Evolutionary conservation across 192 early-diverging fungal species (phyloP).

Genomic region (Funneliformis mosseae): DNA sequence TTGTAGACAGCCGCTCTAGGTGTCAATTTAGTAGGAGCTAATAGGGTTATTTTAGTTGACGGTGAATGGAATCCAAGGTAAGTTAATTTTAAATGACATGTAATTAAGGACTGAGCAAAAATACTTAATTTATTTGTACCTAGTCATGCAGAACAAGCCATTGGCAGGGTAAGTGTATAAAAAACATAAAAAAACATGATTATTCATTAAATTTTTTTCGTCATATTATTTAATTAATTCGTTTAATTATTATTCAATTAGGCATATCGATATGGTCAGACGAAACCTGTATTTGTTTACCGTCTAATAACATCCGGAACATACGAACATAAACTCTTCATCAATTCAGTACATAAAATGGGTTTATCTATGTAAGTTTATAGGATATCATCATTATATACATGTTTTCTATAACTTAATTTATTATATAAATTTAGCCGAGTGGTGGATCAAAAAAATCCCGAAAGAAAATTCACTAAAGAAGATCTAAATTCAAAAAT

Average conservation of each 20-base stretch:
- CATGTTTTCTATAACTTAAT: neutral
- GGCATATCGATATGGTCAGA: constrained; percentile 72
- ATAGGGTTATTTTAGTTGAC: constrained; percentile 72
- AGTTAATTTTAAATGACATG: neutral
- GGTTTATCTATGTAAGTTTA: constrained; percentile 49
- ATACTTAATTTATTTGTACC: no score
- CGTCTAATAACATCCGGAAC: constrained; percentile 60
- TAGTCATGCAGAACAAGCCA: constrained; percentile 69
- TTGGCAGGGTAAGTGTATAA: constrained; percentile 55
- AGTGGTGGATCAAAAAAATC: constrained; percentile 12
- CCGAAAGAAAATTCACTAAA: neutral
- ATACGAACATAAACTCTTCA: constrained; percentile 63
- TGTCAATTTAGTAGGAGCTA: constrained; percentile 68
- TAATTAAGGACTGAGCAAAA: no score
- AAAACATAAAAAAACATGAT: no score
- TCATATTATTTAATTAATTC: neutral
- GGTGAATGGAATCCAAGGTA: constrained; percentile 79
- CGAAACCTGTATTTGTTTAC: constrained; percentile 69
- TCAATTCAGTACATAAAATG: constrained; percentile 74
- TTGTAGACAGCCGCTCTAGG: constrained; percentile 14
- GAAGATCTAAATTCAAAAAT: neutral
- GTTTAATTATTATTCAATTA: neutral
- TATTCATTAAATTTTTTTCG: no score
- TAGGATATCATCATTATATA: constrained; percentile 40
- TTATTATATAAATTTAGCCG: neutral